Base-by-base conservation (phyloP, 2,329 filamentous ascomycete species). In the Xylariaceae sp. region DNA sequence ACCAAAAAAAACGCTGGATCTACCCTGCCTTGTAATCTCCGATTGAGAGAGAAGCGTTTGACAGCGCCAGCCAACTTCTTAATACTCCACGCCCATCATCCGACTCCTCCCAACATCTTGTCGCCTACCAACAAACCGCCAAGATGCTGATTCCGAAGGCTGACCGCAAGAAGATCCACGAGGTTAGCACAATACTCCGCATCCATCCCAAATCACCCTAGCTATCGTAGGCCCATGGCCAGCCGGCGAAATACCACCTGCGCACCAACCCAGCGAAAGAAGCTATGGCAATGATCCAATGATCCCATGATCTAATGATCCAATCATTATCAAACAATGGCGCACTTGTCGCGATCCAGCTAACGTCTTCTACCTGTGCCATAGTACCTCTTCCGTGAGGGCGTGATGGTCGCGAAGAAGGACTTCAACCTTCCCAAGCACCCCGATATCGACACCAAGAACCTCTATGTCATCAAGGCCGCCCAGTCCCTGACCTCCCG, bases 121-220 rank as follows among this genome's bases (percentile, higher is more conserved):
- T 58, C 60, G 60, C 59, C 67, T 67, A 69, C 66, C 70, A 72
- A 54, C 59, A 74, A 60, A 77, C 75, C 76, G 76, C 74, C 76
- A 82, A 91, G 88, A 84, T 84, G 94, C 88, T 99, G 84, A 99
- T 99, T 79, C 94, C 94, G 77, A 97, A 97, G 88, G 88, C 90
- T 79, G 94, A 99, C 83, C 91, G 95, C 83, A 99, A 99, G 89
- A 90, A 91, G 88, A 97, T 99, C 81, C 94, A 99, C 86, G 92
- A 87, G 80, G 78, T 80, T 65, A 64, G 65, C 58, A 58, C 34
- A 56, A 35, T 43, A 49, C 53, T 39, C 40, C 50, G 29, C 8
- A 54, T 32, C 29, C 26, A 45, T 44, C 31, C 39, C 32, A 30
- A 44, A 32, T 9, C 47, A n/a, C 29, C 27, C 41, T 49, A 30